Conservation (phyloP, 352 stramenopile species). For the Globisporangium rhizosaccharum region DNA sequence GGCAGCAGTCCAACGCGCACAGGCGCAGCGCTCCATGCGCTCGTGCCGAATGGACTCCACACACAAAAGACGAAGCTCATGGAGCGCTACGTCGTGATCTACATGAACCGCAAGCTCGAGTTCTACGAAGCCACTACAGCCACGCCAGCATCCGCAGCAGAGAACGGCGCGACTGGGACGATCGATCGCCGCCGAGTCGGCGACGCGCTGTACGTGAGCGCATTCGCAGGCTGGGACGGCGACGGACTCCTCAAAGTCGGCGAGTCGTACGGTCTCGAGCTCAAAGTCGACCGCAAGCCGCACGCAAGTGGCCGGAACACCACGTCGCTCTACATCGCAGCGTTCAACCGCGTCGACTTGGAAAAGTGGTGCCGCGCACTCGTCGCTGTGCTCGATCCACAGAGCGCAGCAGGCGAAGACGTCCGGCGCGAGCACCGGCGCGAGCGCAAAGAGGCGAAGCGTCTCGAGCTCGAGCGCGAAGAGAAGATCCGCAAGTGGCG, state of each 20-base stretch:
- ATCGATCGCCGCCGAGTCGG: slow-evolving; percentile 21
- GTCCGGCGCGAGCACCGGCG: slow-evolving; percentile 49
- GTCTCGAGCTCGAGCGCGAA: slow-evolving; percentile 43
- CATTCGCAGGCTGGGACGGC: slow-evolving; percentile 78
- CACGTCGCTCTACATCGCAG: slow-evolving; percentile 54
- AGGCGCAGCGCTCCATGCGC: background rate
- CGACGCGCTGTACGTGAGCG: slow-evolving; percentile 44
- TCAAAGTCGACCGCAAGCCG: slow-evolving; percentile 60
- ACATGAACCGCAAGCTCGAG: slow-evolving; percentile 76
- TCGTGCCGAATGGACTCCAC: slow-evolving; percentile 2
- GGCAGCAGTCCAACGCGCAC: slow-evolving; percentile 4
- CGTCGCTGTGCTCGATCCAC: slow-evolving; percentile 62
- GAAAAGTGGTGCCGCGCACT: slow-evolving; percentile 80
- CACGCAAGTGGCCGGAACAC: slow-evolving; percentile 15
- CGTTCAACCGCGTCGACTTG: slow-evolving; percentile 77
- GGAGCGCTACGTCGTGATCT: slow-evolving; percentile 71
- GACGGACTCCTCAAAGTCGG: slow-evolving; percentile 54
- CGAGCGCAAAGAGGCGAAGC: slow-evolving; percentile 56
- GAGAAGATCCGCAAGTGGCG: slow-evolving; percentile 71
- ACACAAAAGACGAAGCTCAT: slow-evolving; percentile 3
- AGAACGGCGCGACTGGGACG: too few species aligned
- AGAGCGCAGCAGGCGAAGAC: slow-evolving; percentile 52
- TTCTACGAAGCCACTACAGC: slow-evolving; percentile 35
- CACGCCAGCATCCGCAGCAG: slow-evolving; percentile 10
- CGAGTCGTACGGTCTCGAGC: slow-evolving; percentile 73